Evolutionary conservation across 2,329 filamentous ascomycete species (phyloP), one percentile per base, ranked within the genome.

Genomic region (Botrytis tulipae): DNA sequence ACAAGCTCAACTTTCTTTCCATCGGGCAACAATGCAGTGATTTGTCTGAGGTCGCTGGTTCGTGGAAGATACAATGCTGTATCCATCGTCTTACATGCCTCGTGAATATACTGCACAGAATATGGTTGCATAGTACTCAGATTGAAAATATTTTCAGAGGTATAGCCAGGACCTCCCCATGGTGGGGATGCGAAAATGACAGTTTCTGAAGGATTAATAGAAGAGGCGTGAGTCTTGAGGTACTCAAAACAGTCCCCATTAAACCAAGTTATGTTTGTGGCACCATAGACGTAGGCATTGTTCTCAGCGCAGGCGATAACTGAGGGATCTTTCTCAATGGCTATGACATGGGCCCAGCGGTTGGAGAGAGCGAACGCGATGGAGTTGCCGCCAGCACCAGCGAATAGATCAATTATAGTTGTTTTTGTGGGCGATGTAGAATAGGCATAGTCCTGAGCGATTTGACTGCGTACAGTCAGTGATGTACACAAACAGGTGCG

Each of bases 261-360:
- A 54, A 98, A 87, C 92, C 94, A 99, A 72, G 90, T 92, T 78
- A 99, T 95, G 67, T 91, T 88, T 4, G 85, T 84, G 0, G 97
- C 92, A 5, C 92, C 95, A 81, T 98, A 97, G 63, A 98, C 85
- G 72, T 89, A 86, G 12, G 96, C 94, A 81, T 99, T 99, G 81
- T 97, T 91, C 84, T 97, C 95, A 40, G 94, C 96, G 82, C 97
- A 99, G 63, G 91, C 91, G 10, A 99, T 87, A 0, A 93, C 93
- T 16, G 90, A 88, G 5, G 90, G 85, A 79, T 98, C 91, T 78
- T 91, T 92, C 83, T 99, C 96, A 77, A 99, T 92, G 60, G 93
- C 94, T 80, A 98, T 94, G 76, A 99, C 89, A 76, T 89, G 91
- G 70, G 90, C 88, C 92, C 94, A 99, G 76, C 90, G 89, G 32